A percentile compares a stretch with the other conserved stretches of the same genome.
Evolutionary conservation across 371 early-diverging fungal species (phyloP).

Genomic region (Mortierella sp.): DNA sequence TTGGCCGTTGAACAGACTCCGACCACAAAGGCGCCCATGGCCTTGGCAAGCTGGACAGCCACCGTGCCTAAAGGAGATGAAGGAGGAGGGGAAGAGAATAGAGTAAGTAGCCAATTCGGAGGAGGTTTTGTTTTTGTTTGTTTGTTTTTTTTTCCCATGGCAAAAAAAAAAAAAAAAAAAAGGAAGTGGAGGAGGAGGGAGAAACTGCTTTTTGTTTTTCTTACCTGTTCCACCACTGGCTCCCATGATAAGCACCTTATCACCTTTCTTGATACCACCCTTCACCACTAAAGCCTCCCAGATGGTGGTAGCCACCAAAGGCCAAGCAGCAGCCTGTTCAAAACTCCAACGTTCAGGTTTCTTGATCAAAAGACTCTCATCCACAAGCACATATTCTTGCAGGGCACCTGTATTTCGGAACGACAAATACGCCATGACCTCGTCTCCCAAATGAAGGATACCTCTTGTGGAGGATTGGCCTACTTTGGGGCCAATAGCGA

Average conservation of each 20-base stretch:
- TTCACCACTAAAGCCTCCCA: slow-evolving; percentile 49
- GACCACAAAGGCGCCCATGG: slow-evolving; percentile 61
- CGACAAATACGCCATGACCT: slow-evolving; percentile 43
- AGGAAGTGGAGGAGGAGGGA: too few relatives aligned
- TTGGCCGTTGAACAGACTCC: slow-evolving; percentile 72
- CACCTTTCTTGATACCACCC: slow-evolving; percentile 33
- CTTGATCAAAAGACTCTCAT: slow-evolving; percentile 30
- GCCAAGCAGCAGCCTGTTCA: slow-evolving; percentile 59
- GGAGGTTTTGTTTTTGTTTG: too few relatives aligned
- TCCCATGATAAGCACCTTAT: slow-evolving; percentile 55
- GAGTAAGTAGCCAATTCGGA: too few relatives aligned
- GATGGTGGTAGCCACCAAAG: slow-evolving; percentile 60
- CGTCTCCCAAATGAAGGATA: slow-evolving; percentile 53
- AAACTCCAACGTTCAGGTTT: slow-evolving; percentile 55
- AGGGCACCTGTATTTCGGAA: slow-evolving; percentile 25
- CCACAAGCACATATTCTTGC: slow-evolving; percentile 42
- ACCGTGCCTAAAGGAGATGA: slow-evolving; percentile 70
- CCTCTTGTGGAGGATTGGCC: neutral
- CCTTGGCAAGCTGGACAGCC: slow-evolving; percentile 73
- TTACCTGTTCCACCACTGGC: slow-evolving; percentile 60
- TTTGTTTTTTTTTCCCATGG: too few relatives aligned
- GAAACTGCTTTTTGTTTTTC: too few relatives aligned
- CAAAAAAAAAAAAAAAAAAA: too few relatives aligned
- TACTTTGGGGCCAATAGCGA: slow-evolving; percentile 43
- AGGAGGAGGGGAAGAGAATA: too few relatives aligned